phyloP scores from a whole-genome alignment of 306 rosid genomes.

The Geum urbanum region DNA sequence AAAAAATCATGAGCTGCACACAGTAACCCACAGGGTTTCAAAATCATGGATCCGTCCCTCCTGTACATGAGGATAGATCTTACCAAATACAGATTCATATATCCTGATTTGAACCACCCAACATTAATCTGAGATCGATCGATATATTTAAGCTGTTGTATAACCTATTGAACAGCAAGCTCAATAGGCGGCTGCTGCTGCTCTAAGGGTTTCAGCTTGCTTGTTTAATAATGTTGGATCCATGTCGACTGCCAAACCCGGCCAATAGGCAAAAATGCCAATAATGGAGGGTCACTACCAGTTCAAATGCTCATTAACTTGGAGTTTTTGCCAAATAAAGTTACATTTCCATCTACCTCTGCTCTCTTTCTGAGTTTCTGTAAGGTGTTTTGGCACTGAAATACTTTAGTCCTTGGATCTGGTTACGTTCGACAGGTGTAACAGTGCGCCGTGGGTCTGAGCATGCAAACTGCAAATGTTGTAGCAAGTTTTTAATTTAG shows the following conservation, averaged over 20 bases:
- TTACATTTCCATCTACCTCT: not conserved
- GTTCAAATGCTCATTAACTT: constrained; percentile 7
- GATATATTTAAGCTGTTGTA: not conserved
- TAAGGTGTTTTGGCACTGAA: not conserved
- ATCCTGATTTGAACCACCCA: not conserved
- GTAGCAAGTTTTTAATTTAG: not conserved
- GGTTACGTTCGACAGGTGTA: constrained; percentile 4
- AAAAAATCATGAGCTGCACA: too few relatives aligned
- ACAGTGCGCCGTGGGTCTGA: constrained; percentile 10
- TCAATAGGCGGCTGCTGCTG: constrained; percentile 5
- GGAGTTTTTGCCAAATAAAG: not conserved
- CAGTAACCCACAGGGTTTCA: too few relatives aligned
- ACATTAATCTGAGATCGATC: too few relatives aligned
- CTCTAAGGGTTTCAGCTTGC: constrained; percentile 2
- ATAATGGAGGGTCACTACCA: constrained; percentile 3
- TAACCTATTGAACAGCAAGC: not conserved
- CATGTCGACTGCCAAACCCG: not conserved
- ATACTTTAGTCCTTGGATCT: not conserved
- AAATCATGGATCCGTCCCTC: too few relatives aligned
- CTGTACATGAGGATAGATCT: too few relatives aligned
- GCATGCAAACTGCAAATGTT: not conserved
- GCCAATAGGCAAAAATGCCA: not conserved
- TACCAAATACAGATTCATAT: not conserved
- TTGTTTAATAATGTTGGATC: constrained; percentile 4
- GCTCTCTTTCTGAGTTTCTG: not conserved